Percentiles rank a stretch among this genome's conserved stretches.
These are phyloP conservation scores for Coprinopsis cinerea DNA, from an alignment of 768 basidiomycete genomes.

Conservation along the genomic window DNA sequence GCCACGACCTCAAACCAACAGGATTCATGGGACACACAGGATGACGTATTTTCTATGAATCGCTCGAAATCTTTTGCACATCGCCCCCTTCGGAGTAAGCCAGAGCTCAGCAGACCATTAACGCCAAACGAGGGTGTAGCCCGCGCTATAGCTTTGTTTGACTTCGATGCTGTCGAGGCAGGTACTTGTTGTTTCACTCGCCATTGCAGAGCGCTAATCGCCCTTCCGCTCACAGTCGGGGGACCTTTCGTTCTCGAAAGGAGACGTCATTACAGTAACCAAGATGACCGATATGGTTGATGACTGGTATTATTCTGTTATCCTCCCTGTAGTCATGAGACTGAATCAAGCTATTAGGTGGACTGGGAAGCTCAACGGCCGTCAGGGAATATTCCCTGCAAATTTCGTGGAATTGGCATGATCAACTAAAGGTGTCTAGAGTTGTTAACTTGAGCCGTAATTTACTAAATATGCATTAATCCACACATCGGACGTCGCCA, in stretches of 20 bases:
- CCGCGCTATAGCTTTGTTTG: conserved; percentile 68
- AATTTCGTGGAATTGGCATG: conserved; percentile 72
- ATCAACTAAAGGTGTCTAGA: conserved; percentile 2
- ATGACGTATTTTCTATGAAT: neutral
- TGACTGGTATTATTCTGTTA: conserved; percentile 62
- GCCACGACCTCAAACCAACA: neutral
- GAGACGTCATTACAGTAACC: conserved; percentile 65
- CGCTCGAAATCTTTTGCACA: conserved; percentile 3
- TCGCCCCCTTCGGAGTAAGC: conserved; percentile 38
- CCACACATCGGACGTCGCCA: conserved; percentile 1
- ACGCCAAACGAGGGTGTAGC: conserved; percentile 55
- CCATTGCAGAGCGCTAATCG: conserved; percentile 8
- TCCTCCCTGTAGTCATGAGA: neutral
- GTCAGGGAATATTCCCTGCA: conserved; percentile 72
- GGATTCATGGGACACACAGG: neutral
- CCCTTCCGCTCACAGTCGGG: conserved; percentile 41
- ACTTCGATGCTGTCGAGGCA: conserved; percentile 72
- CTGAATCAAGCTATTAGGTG: conserved; percentile 43
- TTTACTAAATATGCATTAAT: neutral
- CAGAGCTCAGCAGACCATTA: conserved; percentile 44
- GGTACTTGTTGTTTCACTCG: conserved; percentile 9
- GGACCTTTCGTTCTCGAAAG: conserved; percentile 71
- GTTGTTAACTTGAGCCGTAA: neutral
- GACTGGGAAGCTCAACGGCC: conserved; percentile 60
- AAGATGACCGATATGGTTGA: conserved; percentile 66